phyloP scores from a whole-genome alignment of 495 filamentous ascomycete species.

The Penicillium mononematosum region DNA sequence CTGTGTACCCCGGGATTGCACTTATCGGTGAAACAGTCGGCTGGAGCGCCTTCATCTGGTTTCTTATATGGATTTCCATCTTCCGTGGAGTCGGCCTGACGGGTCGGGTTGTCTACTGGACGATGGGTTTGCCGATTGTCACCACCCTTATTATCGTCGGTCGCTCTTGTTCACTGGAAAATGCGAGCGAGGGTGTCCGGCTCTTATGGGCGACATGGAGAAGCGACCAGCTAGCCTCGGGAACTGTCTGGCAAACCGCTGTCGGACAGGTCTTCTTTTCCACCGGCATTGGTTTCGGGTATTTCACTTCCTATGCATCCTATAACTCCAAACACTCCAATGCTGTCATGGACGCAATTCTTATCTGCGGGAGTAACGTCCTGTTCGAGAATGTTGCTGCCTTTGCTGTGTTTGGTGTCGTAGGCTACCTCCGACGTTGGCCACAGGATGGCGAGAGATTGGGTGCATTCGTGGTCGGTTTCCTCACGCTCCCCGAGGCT shows the following conservation, averaged over 20 bases:
- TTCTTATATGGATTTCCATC: slow-evolving; percentile 40
- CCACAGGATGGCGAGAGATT: slow-evolving; percentile 32
- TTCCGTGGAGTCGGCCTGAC: slow-evolving; percentile 41
- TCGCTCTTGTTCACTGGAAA: slow-evolving; percentile 32
- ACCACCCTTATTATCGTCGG: slow-evolving; percentile 39
- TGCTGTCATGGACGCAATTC: slow-evolving; percentile 40
- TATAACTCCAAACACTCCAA: slow-evolving; percentile 34
- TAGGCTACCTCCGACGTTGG: slow-evolving; percentile 35
- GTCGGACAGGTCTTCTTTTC: slow-evolving; percentile 32
- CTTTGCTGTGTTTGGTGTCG: slow-evolving; percentile 43
- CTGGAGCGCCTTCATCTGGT: slow-evolving; percentile 42
- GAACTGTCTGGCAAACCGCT: slow-evolving; percentile 31
- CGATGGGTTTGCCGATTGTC: slow-evolving; percentile 45
- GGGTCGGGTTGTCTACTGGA: slow-evolving; percentile 44
- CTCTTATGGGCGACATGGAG: slow-evolving; percentile 32
- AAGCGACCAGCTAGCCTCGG: slow-evolving; percentile 23
- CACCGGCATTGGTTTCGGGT: slow-evolving; percentile 29
- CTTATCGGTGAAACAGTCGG: slow-evolving; percentile 39
- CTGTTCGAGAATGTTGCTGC: slow-evolving; percentile 43
- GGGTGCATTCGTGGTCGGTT: slow-evolving; percentile 39
- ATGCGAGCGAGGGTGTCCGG: slow-evolving; percentile 31
- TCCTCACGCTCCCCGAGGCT: slow-evolving; percentile 40
- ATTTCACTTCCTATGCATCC: slow-evolving; percentile 31
- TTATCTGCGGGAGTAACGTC: slow-evolving; percentile 39
- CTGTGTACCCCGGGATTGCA: slow-evolving; percentile 20